These are phyloP conservation scores for Eleusine coracana DNA, from an alignment of 176 grass and related monocot genomes.

Conservation along the genomic window DNA sequence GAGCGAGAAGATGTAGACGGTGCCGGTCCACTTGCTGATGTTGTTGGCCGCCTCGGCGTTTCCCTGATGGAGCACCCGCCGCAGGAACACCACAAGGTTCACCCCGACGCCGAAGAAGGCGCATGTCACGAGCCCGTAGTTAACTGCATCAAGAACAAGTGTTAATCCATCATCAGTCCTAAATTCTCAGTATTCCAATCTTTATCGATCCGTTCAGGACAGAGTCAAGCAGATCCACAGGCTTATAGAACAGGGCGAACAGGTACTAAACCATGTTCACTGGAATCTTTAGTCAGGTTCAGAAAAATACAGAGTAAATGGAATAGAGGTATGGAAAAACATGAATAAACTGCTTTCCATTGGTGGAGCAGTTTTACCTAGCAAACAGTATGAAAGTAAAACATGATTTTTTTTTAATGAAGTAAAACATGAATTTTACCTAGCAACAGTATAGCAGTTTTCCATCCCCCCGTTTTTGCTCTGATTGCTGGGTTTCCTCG, in stretches of 20 bases:
- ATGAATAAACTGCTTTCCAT: conserved; percentile 15
- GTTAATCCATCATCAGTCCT: neutral
- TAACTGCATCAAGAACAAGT: conserved; percentile 49
- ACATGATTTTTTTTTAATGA: neutral
- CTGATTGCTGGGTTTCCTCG: conserved; percentile 65
- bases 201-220: neutral
- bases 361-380: conserved; percentile 57
- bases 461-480: conserved; percentile 67
- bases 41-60: conserved; percentile 76
- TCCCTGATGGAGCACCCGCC: conserved; percentile 65
- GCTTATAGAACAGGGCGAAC: neutral
- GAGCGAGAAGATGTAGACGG: conserved; percentile 87
- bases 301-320: conserved; percentile 8
- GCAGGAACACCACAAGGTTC: conserved; percentile 85
- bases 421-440: conserved; percentile 37
- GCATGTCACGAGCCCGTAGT: conserved; percentile 73
- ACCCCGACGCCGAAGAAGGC: conserved; percentile 94
- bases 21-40: conserved; percentile 93
- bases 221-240: neutral
- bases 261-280: neutral
- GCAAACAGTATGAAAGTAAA: conserved; percentile 43
- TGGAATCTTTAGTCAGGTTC: neutral
- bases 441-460: conserved; percentile 60
- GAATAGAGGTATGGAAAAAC: conserved; percentile 24
- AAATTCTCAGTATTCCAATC: neutral